Evolutionary conservation across 345 rosid genomes (phyloP).

Genomic region (Draba incana): DNA sequence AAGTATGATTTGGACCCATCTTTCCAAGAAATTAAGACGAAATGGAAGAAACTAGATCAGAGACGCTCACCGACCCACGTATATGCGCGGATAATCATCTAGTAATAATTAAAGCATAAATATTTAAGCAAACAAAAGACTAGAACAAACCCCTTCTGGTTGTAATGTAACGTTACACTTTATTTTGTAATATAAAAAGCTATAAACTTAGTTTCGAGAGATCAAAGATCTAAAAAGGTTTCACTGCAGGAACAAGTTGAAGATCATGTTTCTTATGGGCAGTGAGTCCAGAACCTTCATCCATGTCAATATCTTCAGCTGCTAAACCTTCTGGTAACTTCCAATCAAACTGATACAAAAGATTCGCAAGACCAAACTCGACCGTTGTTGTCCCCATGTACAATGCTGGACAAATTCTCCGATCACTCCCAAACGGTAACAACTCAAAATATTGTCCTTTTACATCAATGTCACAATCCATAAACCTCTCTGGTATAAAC

Average conservation of each 20-base stretch:
- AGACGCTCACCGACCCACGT: too few relatives aligned
- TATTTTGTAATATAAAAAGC: neutral
- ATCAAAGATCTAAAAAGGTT: constrained; percentile 9
- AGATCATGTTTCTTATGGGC: constrained; percentile 33
- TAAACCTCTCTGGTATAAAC: constrained; percentile 46
- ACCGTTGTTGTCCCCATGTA: constrained; percentile 37
- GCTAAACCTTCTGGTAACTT: constrained; percentile 37
- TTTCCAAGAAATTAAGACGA: too few relatives aligned
- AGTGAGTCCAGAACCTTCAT: constrained; percentile 39
- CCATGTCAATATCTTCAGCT: constrained; percentile 30
- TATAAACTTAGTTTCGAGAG: neutral
- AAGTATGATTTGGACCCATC: too few relatives aligned
- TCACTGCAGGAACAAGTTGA: constrained; percentile 37
- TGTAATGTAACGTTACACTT: constrained; percentile 3
- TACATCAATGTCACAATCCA: constrained; percentile 38
- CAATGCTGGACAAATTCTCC: constrained; percentile 47
- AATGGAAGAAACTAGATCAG: too few relatives aligned
- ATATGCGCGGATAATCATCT: too few relatives aligned
- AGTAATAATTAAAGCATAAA: neutral
- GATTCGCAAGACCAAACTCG: constrained; percentile 46
- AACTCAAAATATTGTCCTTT: constrained; percentile 44
- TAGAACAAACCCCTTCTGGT: neutral
- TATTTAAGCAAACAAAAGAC: too few relatives aligned
- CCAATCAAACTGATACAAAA: constrained; percentile 42
- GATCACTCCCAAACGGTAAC: constrained; percentile 42